phyloP scores from a whole-genome alignment of 805 yeast genomes.

The Kuraishia ogatae region DNA sequence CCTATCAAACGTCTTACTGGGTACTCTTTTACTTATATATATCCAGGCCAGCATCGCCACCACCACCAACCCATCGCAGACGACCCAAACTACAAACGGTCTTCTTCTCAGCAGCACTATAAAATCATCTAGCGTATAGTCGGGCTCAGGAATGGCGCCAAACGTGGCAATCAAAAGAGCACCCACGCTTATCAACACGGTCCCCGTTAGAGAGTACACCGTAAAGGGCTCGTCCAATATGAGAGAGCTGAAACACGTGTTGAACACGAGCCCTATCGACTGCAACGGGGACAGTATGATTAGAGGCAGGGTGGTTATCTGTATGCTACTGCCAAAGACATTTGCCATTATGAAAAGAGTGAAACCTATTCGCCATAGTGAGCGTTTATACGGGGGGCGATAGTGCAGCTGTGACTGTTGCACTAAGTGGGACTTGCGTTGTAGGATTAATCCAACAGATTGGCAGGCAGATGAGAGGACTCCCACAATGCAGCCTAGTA shows the following conservation, averaged over 20 bases:
- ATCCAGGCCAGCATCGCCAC: conserved; percentile 20
- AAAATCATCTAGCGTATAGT: conserved; percentile 39
- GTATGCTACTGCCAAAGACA: conserved; percentile 73
- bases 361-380: conserved; percentile 73
- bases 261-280: conserved; percentile 83
- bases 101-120: conserved; percentile 29
- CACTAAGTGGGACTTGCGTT: conserved; percentile 64
- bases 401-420: conserved; percentile 22
- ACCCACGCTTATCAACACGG: conserved; percentile 59
- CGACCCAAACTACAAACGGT: conserved; percentile 53
- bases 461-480: conserved; percentile 71
- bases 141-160: conserved; percentile 52
- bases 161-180: conserved; percentile 71
- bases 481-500: conserved; percentile 62
- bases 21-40: conserved; percentile 3
- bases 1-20: too few species aligned
- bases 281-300: conserved; percentile 76
- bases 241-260: conserved; percentile 62
- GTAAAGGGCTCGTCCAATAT: conserved; percentile 66
- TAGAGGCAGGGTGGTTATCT: conserved; percentile 75
- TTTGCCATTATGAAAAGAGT: conserved; percentile 63
- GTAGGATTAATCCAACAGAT: conserved; percentile 74
- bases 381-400: conserved; percentile 32
- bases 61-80: conserved; percentile 23
- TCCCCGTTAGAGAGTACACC: conserved; percentile 47